Conservation (phyloP, 1,139 yeast species). For the Pichia sp. region DNA sequence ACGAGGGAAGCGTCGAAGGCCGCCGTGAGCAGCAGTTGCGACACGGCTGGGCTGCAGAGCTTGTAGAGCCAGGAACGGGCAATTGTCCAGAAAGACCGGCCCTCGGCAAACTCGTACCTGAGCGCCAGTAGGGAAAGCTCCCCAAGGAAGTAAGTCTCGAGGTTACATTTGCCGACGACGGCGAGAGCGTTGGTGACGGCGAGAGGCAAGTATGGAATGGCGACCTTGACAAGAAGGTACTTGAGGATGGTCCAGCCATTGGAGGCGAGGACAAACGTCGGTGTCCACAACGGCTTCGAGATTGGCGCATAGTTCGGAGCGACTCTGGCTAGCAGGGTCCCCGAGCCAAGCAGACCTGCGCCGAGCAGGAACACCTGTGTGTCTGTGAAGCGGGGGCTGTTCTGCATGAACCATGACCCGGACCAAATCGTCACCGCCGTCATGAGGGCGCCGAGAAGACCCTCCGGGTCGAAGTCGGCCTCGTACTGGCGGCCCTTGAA, state of each 20-base stretch:
- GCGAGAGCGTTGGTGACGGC: conserved; percentile 21
- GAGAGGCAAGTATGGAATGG: conserved; percentile 29
- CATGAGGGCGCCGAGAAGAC: conserved; percentile 33
- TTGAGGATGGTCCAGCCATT: conserved; percentile 8
- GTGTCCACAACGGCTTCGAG: conserved; percentile 31
- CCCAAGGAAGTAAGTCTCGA: conserved; percentile 31
- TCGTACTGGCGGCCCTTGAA: conserved; percentile 26
- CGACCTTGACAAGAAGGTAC: conserved; percentile 9
- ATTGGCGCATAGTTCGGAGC: not conserved
- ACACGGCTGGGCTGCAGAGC: not conserved
- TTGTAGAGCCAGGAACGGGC: not conserved
- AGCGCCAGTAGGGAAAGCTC: conserved; percentile 12
- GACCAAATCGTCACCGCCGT: conserved; percentile 36
- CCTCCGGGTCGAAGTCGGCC: conserved; percentile 36
- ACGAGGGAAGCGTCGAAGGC: not conserved
- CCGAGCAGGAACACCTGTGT: not conserved
- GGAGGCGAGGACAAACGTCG: conserved; percentile 31
- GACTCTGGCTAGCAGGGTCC: not conserved
- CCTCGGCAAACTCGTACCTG: conserved; percentile 7
- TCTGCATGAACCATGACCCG: conserved; percentile 31
- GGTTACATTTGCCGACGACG: conserved; percentile 30
- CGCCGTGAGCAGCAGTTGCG: not conserved
- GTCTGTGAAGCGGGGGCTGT: conserved; percentile 21
- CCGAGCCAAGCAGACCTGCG: not conserved
- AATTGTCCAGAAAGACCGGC: not conserved